phyloP scores from a whole-genome alignment of 441 rosid genomes.

The Aleurites moluccanus region DNA sequence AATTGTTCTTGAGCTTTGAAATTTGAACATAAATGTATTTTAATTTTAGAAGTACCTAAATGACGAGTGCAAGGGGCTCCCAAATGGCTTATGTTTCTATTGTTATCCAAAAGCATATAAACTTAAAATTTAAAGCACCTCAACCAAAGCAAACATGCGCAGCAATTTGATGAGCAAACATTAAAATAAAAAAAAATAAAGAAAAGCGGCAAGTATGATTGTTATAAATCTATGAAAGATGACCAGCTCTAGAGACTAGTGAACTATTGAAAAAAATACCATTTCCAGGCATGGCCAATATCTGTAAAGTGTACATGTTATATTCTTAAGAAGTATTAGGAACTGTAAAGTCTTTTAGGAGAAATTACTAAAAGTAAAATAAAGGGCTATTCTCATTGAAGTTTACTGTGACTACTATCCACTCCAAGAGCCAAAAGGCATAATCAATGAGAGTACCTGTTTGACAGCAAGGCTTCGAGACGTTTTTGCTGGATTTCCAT shows the following conservation, averaged over 20 bases:
- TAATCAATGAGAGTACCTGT: conserved; percentile 48
- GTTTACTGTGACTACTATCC: background rate
- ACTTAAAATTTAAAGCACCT: background rate
- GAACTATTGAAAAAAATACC: background rate
- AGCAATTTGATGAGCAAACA: background rate
- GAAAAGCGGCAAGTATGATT: background rate
- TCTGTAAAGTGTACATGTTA: background rate
- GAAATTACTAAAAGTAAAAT: background rate
- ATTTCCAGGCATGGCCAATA: background rate
- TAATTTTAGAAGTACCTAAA: background rate
- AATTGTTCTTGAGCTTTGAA: conserved; percentile 9
- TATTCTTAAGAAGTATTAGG: background rate
- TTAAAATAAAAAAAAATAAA: background rate
- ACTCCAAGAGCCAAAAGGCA: background rate
- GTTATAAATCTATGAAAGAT: background rate
- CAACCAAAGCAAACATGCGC: background rate
- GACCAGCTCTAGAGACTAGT: background rate
- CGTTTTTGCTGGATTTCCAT: conserved; percentile 72
- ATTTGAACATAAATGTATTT: background rate
- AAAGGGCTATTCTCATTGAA: background rate
- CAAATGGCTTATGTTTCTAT: background rate
- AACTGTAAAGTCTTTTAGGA: background rate
- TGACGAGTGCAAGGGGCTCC: background rate
- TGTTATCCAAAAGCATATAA: background rate
- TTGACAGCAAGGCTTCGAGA: conserved; percentile 75